Percentiles rank a stretch among this genome's conserved stretches.
These are phyloP conservation scores for Mycena rosella DNA, from an alignment of 768 basidiomycete species.

Conservation along the genomic window DNA sequence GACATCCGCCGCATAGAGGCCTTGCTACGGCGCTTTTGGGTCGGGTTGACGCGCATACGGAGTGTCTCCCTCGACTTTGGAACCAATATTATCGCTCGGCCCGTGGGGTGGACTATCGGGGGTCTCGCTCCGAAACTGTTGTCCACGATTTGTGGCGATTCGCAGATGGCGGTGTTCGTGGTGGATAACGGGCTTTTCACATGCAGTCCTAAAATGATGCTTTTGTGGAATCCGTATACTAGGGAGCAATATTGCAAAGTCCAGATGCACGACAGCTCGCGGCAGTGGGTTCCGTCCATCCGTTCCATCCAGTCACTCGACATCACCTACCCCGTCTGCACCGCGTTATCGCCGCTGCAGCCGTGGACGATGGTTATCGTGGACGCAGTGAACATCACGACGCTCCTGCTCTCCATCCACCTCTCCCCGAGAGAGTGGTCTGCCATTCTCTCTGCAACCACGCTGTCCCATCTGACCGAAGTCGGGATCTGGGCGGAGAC, in stretches of 20 bases:
- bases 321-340: conserved; percentile 13
- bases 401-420: conserved; percentile 20
- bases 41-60: not conserved
- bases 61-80: conserved; percentile 15
- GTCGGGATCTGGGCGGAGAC: conserved; percentile 20
- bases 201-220: conserved; percentile 2
- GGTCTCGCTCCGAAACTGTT: conserved; percentile 1
- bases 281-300: conserved; percentile 30
- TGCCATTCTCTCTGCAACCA: conserved; percentile 7
- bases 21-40: not conserved
- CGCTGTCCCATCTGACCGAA: conserved; percentile 12
- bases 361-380: conserved; percentile 26
- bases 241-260: conserved; percentile 7
- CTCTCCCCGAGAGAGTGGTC: conserved; percentile 19
- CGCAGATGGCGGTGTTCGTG: conserved; percentile 7
- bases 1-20: conserved; percentile 23
- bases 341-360: not conserved
- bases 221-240: conserved; percentile 21
- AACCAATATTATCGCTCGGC: conserved; percentile 1
- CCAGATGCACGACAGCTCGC: conserved; percentile 26
- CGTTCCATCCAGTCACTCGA: conserved; percentile 8
- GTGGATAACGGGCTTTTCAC: conserved; percentile 21
- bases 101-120: conserved; percentile 9
- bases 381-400: not conserved
- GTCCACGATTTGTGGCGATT: conserved; percentile 10